Conservation (phyloP, 257 asterid genomes). For the Solanum megistacrolobum region DNA sequence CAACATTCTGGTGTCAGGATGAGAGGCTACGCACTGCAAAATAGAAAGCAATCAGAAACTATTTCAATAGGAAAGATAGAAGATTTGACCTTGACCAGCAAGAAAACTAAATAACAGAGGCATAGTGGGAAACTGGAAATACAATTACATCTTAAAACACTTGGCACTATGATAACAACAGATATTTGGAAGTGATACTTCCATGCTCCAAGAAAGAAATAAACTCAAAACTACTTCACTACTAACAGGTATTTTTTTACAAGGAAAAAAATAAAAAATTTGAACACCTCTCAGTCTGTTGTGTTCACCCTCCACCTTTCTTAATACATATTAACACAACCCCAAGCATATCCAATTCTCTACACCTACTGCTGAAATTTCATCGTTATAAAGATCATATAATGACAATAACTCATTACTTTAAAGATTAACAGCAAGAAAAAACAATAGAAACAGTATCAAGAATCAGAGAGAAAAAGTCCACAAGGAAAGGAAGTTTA, state of each 20-base stretch:
- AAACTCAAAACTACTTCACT: not conserved
- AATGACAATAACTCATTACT: not conserved
- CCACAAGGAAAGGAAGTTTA: not conserved
- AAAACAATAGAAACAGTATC: not conserved
- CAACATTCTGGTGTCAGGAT: constrained; percentile 18
- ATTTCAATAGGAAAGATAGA: not conserved
- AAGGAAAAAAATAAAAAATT: not conserved
- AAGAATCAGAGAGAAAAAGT: not conserved
- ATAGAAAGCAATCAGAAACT: not conserved
- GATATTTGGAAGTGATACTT: not conserved
- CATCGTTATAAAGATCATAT: not conserved
- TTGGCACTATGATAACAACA: not conserved
- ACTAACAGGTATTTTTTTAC: not conserved
- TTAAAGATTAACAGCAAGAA: not conserved
- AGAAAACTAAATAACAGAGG: not conserved
- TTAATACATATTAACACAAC: not conserved
- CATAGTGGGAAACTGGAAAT: not conserved
- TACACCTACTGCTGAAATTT: not conserved
- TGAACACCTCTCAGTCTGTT: not conserved
- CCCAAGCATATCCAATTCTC: not conserved
- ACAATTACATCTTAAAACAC: not conserved
- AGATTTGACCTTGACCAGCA: not conserved
- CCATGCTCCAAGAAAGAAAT: not conserved
- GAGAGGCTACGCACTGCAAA: constrained; percentile 30
- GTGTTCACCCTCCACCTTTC: not conserved